Evolutionary conservation across 1,284 basidiomycete species (phyloP).

Genomic region (Thecaphora frezii): DNA sequence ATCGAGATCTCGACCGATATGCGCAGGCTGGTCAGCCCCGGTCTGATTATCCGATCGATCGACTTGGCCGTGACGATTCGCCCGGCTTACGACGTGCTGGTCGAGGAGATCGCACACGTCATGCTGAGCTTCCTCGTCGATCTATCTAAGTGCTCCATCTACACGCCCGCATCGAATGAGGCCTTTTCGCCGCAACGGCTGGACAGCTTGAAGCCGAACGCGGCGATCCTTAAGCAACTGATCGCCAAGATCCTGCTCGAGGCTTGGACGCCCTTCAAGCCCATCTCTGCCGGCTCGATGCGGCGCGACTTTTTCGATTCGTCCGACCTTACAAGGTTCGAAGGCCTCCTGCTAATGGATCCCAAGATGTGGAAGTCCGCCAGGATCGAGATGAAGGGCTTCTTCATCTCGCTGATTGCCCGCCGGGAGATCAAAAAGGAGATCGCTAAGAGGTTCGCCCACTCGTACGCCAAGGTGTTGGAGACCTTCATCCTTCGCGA

Average conservation of each 20-base stretch:
- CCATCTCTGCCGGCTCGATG: conserved; percentile 38
- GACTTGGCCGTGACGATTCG: conserved; percentile 90
- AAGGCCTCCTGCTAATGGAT: conserved; percentile 53
- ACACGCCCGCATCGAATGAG: conserved; percentile 9
- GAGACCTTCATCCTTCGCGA: conserved; percentile 57
- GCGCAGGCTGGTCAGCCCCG: conserved; percentile 73
- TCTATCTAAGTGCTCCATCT: conserved; percentile 47
- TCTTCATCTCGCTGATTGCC: conserved; percentile 76
- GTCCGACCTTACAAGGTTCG: conserved; percentile 40
- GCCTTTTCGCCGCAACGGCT: neutral
- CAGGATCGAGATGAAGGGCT: conserved; percentile 75
- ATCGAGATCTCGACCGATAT: conserved; percentile 76
- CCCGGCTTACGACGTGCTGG: conserved; percentile 82
- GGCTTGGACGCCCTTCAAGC: conserved; percentile 33
- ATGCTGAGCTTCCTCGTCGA: conserved; percentile 51
- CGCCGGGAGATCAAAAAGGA: conserved; percentile 72
- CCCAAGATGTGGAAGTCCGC: conserved; percentile 56
- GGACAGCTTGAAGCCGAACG: conserved; percentile 29
- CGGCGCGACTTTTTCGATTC: conserved; percentile 47
- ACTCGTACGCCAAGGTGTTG: conserved; percentile 50
- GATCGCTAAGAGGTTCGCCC: conserved; percentile 65
- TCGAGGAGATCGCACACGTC: conserved; percentile 76
- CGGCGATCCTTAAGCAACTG: conserved; percentile 42
- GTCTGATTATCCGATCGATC: conserved; percentile 78
- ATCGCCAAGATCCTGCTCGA: conserved; percentile 37